These are phyloP conservation scores for Cytospora paraplurivora DNA, from an alignment of 2,329 filamentous ascomycete species.

Conservation along the genomic window DNA sequence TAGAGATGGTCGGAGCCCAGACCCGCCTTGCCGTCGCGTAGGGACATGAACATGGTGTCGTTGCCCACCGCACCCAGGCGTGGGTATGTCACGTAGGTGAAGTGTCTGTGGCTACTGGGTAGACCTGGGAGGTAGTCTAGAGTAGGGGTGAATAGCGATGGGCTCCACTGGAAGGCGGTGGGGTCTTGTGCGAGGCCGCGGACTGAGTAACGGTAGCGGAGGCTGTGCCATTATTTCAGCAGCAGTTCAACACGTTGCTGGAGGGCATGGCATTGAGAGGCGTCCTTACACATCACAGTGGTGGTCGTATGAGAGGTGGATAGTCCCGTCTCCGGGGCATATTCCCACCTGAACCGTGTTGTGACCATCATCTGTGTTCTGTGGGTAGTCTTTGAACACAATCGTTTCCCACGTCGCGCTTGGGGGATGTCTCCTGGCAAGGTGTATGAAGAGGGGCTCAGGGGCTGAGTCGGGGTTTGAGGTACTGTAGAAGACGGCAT, in stretches of 20 bases:
- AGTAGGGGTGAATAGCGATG: slow-evolving; percentile 42
- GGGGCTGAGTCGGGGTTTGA: slow-evolving; percentile 24
- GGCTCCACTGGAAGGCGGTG: slow-evolving; percentile 36
- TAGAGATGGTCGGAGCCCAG: slow-evolving; percentile 52
- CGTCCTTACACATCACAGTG: slow-evolving; percentile 44
- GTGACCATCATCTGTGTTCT: slow-evolving; percentile 53
- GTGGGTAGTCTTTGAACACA: slow-evolving; percentile 51
- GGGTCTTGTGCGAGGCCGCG: slow-evolving; percentile 39
- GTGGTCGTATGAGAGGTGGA: slow-evolving; percentile 56
- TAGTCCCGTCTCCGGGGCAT: slow-evolving; percentile 52
- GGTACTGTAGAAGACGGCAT: slow-evolving; percentile 48
- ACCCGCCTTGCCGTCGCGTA: slow-evolving; percentile 53
- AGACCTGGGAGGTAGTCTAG: slow-evolving; percentile 42
- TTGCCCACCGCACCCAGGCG: slow-evolving; percentile 45
- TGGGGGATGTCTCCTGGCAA: slow-evolving; percentile 48
- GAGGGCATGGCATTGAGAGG: not conserved
- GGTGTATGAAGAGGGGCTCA: slow-evolving; percentile 47
- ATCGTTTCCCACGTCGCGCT: slow-evolving; percentile 47
- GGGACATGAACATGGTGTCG: slow-evolving; percentile 48
- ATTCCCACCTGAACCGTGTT: slow-evolving; percentile 56
- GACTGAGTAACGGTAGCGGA: slow-evolving; percentile 44
- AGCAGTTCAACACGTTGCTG: slow-evolving; percentile 1
- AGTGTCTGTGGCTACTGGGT: slow-evolving; percentile 33
- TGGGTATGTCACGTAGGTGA: slow-evolving; percentile 50
- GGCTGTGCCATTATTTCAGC: slow-evolving; percentile 25